A percentile compares a stretch with the other conserved stretches of the same genome.
phyloP scores from a whole-genome alignment of 129 eudicot species.

The Pulicaria dysenterica region DNA sequence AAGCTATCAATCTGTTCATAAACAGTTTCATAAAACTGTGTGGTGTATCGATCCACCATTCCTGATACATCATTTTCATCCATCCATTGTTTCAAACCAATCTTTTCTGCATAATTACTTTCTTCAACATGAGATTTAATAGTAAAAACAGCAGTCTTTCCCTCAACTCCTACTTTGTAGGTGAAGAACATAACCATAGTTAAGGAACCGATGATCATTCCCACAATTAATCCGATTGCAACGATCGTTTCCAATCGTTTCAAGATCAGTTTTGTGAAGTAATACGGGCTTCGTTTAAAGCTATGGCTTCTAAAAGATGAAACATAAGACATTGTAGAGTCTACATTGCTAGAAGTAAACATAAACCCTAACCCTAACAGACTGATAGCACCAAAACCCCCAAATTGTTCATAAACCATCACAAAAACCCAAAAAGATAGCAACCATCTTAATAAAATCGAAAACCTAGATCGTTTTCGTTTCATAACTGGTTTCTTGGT shows the following conservation, averaged over 20 bases:
- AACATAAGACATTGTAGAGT: slow-evolving; percentile 68
- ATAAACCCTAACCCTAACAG: slow-evolving; percentile 69
- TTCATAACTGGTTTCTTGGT: slow-evolving; percentile 32
- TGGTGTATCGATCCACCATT: slow-evolving; percentile 76
- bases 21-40: slow-evolving; percentile 68
- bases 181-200: slow-evolving; percentile 68
- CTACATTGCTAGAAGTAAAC: slow-evolving; percentile 65
- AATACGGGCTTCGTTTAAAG: slow-evolving; percentile 53
- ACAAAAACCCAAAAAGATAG: slow-evolving; percentile 85
- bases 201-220: slow-evolving; percentile 71
- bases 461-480: slow-evolving; percentile 61
- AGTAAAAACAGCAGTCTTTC: slow-evolving; percentile 74
- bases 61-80: slow-evolving; percentile 90
- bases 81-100: slow-evolving; percentile 89
- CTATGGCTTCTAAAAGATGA: slow-evolving; percentile 69
- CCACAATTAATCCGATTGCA: slow-evolving; percentile 80
- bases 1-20: slow-evolving; percentile 79
- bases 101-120: slow-evolving; percentile 86
- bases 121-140: slow-evolving; percentile 80
- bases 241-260: slow-evolving; percentile 69
- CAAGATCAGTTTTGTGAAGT: slow-evolving; percentile 65
- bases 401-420: slow-evolving; percentile 72
- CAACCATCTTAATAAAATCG: slow-evolving; percentile 70
- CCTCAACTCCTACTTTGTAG: slow-evolving; percentile 84
- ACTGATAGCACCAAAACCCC: slow-evolving; percentile 58